These are phyloP conservation scores for Zasmidium citrigriseum DNA, from an alignment of 2,329 filamentous ascomycete genomes.

Conservation along the genomic window DNA sequence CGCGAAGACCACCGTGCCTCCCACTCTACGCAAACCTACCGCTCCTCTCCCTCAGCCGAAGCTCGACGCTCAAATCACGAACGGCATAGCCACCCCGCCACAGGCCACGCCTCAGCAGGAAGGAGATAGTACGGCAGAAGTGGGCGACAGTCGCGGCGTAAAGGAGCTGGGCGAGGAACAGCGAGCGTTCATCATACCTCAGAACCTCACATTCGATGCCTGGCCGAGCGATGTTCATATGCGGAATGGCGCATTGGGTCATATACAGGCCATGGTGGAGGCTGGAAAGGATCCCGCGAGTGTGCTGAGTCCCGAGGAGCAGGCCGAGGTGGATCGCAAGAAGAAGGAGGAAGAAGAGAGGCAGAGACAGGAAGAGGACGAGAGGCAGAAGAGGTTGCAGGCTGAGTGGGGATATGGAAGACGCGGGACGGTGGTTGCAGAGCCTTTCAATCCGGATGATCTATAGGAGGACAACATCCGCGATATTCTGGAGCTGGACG, in stretches of 20 bases:
- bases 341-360: constrained; percentile 42
- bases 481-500: neutral
- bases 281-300: constrained; percentile 60
- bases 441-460: constrained; percentile 39
- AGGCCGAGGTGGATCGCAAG: constrained; percentile 39
- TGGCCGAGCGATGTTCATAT: constrained; percentile 76
- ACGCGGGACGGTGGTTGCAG: constrained; percentile 24
- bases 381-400: constrained; percentile 18
- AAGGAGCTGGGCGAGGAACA: constrained; percentile 37
- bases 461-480: constrained; percentile 9
- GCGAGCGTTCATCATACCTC: constrained; percentile 39
- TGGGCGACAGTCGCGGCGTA: constrained; percentile 17
- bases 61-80: constrained; percentile 27
- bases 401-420: constrained; percentile 19
- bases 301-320: constrained; percentile 46
- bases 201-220: constrained; percentile 65
- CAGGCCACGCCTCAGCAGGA: constrained; percentile 15
- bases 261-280: constrained; percentile 61
- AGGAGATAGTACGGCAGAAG: constrained; percentile 17
- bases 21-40: constrained; percentile 46
- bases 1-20: constrained; percentile 75
- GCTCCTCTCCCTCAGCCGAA: constrained; percentile 9
- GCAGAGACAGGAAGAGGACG: constrained; percentile 36
- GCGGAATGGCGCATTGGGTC: constrained; percentile 65
- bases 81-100: constrained; percentile 35